A percentile compares a stretch with the other conserved stretches of the same genome.
Evolutionary conservation across 371 early-diverging fungal genomes (phyloP).

Genomic region (Capillidium rhysosporum): DNA sequence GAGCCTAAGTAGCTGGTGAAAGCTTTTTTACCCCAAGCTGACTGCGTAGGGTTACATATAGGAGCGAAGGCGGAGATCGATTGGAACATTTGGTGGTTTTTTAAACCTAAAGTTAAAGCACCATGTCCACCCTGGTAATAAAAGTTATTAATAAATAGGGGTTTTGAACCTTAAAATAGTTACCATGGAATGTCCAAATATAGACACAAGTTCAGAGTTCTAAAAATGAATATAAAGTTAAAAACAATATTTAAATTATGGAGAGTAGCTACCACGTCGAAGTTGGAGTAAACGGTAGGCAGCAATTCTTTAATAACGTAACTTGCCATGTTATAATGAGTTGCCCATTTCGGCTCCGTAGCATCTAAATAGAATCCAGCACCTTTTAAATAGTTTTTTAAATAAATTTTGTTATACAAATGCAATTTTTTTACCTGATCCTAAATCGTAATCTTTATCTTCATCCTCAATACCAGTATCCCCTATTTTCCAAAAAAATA

Average conservation of each 20-base stretch:
- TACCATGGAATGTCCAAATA: conserved; percentile 63
- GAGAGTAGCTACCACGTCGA: conserved; percentile 21
- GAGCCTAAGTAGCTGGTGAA: conserved; percentile 47
- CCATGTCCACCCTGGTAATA: conserved; percentile 57
- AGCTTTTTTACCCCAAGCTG: conserved; percentile 63
- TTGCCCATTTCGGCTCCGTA: conserved; percentile 36
- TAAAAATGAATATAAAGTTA: neutral
- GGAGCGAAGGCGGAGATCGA: conserved; percentile 60
- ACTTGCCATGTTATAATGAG: conserved; percentile 57
- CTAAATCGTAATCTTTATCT: conserved; percentile 27
- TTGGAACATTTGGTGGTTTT: conserved; percentile 20
- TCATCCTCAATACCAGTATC: conserved; percentile 24
- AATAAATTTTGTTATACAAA: neutral
- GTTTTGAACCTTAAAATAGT: neutral
- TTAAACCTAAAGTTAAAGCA: conserved; percentile 41
- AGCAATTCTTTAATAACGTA: conserved; percentile 52
- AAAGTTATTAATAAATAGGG: neutral
- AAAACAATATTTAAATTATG: neutral
- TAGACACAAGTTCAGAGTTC: conserved; percentile 25
- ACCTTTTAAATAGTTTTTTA: conserved; percentile 9
- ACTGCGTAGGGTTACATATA: conserved; percentile 44
- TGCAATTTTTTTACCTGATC: conserved; percentile 13
- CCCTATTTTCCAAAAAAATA: conserved; percentile 10
- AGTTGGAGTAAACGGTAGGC: conserved; percentile 18
- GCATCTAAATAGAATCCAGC: conserved; percentile 70